Evolutionary conservation across 2,329 filamentous ascomycete genomes (phyloP).

Genomic region (Sclerotinia subarctica): DNA sequence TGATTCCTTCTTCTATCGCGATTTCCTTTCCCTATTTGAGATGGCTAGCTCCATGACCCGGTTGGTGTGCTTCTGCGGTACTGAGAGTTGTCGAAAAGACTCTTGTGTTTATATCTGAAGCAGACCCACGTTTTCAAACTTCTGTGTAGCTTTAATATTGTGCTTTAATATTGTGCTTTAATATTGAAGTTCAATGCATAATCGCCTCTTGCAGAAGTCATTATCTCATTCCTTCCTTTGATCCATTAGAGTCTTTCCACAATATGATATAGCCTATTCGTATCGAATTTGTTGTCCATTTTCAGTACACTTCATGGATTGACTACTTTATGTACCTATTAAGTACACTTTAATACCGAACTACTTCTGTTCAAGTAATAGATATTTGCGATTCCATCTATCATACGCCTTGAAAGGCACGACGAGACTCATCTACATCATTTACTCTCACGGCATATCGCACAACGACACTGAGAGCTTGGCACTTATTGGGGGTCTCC

Average conservation of each 20-base stretch:
- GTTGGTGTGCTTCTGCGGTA: neutral
- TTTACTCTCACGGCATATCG: neutral
- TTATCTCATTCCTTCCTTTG: neutral
- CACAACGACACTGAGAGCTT: neutral
- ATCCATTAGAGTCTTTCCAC: neutral
- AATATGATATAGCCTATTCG: slow-evolving; percentile 2
- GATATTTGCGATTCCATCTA: neutral
- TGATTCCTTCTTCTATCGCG: neutral
- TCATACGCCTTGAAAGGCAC: neutral
- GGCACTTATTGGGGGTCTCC: neutral
- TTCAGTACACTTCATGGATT: neutral
- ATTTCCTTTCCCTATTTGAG: slow-evolving; percentile 20
- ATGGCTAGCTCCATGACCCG: neutral
- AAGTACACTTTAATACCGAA: neutral
- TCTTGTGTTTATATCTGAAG: slow-evolving; percentile 10
- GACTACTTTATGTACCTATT: neutral
- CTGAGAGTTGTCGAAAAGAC: neutral
- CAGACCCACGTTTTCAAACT: neutral
- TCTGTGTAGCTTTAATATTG: neutral
- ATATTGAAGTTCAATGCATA: neutral
- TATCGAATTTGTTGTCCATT: neutral
- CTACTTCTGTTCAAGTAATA: neutral
- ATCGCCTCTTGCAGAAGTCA: neutral
- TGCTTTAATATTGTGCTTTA: neutral
- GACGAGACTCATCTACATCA: neutral